Evolutionary conservation across 2,329 filamentous ascomycete genomes (phyloP), one percentile per base, ranked within the genome.

Genomic region (Cladosporium velox): DNA sequence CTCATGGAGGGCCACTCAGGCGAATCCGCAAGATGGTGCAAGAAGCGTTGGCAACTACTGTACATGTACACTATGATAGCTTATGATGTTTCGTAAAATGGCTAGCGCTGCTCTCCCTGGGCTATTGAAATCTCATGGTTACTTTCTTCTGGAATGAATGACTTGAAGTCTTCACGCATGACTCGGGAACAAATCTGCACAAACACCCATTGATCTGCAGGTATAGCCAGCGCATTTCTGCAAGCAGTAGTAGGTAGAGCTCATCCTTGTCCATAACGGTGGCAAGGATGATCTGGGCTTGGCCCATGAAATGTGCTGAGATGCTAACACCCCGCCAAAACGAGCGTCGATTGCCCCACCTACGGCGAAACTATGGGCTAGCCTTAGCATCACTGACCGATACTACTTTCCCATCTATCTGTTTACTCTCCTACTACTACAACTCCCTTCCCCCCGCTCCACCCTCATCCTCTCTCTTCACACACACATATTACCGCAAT

Each of bases 401-500:
- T 24, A 24, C 24, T 24, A 24, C 24, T 24, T 24, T 24, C 24
- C 24, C 24, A 24, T 24, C 24, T 24, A 24, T 24, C 24, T 24
- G 24, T 24, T 24, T 24, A 24, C 24, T 24, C 24, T 24, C 5
- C 15, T 41, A 11, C 55, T 28, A 30, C 28, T 35, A 38, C 21
- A 10, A 2, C 3, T 59, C 35, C 47, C 12, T 30, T 26, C 55
- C 24, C 58, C 38, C 35, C 32, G 52, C 54, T 63, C 41, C 61
- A 38, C 59, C 41, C 47, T 54, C 14, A 4, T 44, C 32, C 35
- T 55, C 55, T 41, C 24, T 34, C 55, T 58, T 58, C 49, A 26
- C 61, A 51, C 51, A 15, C 61, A 32, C 38, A 44, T 26, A 57
- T 4, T 18, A 47, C 35, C 47, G 64, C 64, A 59, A 76, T 35